Evolutionary conservation across 768 basidiomycete species (phyloP), one percentile per base, ranked within the genome.

Genomic region (Boletus sensibilis): DNA sequence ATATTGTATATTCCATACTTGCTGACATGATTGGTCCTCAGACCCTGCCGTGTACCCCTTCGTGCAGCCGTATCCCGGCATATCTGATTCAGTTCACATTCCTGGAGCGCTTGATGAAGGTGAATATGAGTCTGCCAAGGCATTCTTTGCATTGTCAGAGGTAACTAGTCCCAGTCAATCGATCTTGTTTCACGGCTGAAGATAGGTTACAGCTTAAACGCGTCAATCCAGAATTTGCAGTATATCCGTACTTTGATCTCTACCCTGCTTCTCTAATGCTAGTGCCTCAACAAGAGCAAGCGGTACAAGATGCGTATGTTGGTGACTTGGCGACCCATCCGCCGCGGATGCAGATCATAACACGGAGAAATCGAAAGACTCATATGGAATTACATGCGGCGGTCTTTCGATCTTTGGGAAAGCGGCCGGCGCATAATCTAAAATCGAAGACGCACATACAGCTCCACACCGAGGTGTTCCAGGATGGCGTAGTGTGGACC

Each of bases 361-460:
- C 39, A 18, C 52, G 27, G 43, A 58, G 59, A 39, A 39, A 44
- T 4, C 65, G 64, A 40, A 70, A 55, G 53, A 65, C 62, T 2
- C 65, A 72, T 31, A 53, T 55, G 42, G 69, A 67, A 27, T 41
- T 69, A 20, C 64, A 59, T 29, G 25, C 38, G 23, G 37, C 44
- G 13, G 58, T 59, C 41, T 53, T 57, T 52, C 60, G 35, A 23
- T 41, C 8, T n/a, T 45, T 57, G 42, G 60, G 41, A 35, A 65
- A 59, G 33, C 52, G 18, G 37, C 59, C 31, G 1, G 56, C 35
- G 21, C 27, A 29, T 8, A 29, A 29, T 29, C 56, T 43, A 37
- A 40, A 23, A 4, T 27, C 72, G 60, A 77, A 68, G 55, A 70
- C 68, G n/a, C 77, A 78, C 45, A 37, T 50, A n/a, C 67, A 74